phyloP scores from a whole-genome alignment of 2,329 filamentous ascomycete genomes.

The Diaporthe sp. region DNA sequence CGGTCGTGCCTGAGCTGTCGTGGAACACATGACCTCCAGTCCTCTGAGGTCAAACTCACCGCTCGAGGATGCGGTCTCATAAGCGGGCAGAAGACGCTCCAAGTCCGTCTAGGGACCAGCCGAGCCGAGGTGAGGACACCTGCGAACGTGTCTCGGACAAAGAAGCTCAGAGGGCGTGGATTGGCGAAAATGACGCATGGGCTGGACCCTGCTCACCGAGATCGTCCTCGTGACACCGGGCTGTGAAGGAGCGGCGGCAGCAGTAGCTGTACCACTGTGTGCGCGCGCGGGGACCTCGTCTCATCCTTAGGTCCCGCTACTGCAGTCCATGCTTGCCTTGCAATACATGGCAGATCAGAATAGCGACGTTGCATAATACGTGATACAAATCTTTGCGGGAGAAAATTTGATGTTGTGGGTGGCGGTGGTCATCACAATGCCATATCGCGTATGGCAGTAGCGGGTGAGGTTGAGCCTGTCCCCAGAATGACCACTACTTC shows the following conservation, averaged over 20 bases:
- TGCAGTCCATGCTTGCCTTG: background rate
- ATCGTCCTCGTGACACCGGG: slow-evolving; percentile 23
- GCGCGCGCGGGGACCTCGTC: background rate
- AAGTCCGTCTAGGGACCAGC: background rate
- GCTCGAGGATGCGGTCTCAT: background rate
- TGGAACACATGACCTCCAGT: slow-evolving; percentile 25
- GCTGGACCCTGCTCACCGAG: slow-evolving; percentile 27
- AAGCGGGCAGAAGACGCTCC: background rate
- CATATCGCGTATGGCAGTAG: background rate
- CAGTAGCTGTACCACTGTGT: background rate
- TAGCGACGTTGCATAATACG: background rate
- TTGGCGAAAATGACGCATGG: slow-evolving; percentile 23
- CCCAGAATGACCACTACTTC: background rate
- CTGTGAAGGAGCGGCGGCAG: slow-evolving; percentile 15
- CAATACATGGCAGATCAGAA: slow-evolving; percentile 7
- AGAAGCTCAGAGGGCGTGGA: slow-evolving; percentile 3
- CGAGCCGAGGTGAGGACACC: slow-evolving; percentile 19
- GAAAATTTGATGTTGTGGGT: background rate
- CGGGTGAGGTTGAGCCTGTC: slow-evolving; percentile 14
- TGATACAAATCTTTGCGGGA: background rate
- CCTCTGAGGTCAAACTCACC: slow-evolving; percentile 1
- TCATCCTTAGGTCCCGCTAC: background rate
- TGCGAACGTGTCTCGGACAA: slow-evolving; percentile 31
- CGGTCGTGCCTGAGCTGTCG: background rate
- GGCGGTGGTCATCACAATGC: slow-evolving; percentile 11